phyloP scores from a whole-genome alignment of 148 eudicot species.

The Beta vulgaris region DNA sequence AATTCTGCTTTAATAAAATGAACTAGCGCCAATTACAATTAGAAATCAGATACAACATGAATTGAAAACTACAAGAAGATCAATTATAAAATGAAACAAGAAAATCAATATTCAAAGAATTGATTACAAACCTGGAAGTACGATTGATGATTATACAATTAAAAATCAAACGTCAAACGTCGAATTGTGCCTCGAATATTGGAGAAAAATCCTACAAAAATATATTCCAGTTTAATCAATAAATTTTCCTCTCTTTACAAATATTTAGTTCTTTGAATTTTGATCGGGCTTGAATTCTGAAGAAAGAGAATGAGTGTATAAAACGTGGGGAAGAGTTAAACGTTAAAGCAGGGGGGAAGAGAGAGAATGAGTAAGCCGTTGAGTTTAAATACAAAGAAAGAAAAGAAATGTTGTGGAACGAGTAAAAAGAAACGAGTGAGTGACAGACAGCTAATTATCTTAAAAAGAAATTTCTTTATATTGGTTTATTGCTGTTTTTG shows the following conservation, averaged over 20 bases:
- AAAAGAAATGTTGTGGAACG: neutral
- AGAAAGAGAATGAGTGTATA: neutral
- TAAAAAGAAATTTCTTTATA: too few relatives aligned
- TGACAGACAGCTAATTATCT: neutral
- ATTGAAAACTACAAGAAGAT: too few relatives aligned
- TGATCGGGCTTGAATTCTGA: neutral
- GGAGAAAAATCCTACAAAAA: neutral
- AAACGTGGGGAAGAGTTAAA: neutral
- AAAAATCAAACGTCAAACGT: neutral
- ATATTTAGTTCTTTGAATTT: neutral
- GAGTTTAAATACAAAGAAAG: neutral
- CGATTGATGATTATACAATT: neutral
- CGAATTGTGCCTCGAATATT: neutral
- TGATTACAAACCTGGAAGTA: neutral
- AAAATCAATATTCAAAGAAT: neutral
- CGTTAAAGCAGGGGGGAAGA: neutral
- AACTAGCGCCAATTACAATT: neutral
- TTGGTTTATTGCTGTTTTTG: too few relatives aligned
- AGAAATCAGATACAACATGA: too few relatives aligned
- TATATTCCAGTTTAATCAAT: too few relatives aligned
- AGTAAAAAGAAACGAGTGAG: neutral
- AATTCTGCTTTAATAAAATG: too few relatives aligned
- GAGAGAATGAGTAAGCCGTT: neutral
- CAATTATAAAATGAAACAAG: neutral
- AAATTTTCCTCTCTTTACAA: neutral